Conservation (phyloP, 805 yeast genomes). For the Zygosaccharomyces kombuchaensis region DNA sequence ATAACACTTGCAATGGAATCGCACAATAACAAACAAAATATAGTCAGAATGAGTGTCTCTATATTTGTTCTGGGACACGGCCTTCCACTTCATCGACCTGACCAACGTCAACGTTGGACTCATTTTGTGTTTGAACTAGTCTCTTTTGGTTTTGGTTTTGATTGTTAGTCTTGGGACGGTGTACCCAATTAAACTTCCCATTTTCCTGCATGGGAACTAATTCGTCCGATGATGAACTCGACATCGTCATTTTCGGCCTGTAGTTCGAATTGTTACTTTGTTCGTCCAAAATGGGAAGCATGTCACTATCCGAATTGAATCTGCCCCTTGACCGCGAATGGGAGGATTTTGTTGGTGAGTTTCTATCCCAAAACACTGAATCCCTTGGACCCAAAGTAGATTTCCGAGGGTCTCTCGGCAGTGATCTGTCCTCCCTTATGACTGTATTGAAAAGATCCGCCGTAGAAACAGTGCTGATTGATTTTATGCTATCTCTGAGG, state of each 20-base stretch:
- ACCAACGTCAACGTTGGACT: constrained; percentile 33
- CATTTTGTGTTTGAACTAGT: constrained; percentile 35
- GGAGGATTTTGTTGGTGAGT: constrained; percentile 6
- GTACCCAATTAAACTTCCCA: constrained; percentile 31
- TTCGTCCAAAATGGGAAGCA: constrained; percentile 16
- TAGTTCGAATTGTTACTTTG: constrained; percentile 11
- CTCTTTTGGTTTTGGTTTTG: constrained; percentile 34
- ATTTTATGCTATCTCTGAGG: constrained; percentile 61
- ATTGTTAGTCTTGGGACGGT: constrained; percentile 24
- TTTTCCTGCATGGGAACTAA: constrained; percentile 35
- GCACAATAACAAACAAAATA: neutral
- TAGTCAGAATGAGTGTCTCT: neutral
- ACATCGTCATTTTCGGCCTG: constrained; percentile 10
- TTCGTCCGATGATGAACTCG: constrained; percentile 28
- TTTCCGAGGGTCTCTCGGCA: constrained; percentile 42
- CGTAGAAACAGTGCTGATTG: constrained; percentile 81
- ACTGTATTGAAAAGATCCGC: constrained; percentile 77
- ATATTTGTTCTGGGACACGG: constrained; percentile 30
- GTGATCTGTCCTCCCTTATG: constrained; percentile 56
- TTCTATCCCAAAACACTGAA: constrained; percentile 36
- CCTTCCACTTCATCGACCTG: constrained; percentile 34
- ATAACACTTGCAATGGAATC: neutral
- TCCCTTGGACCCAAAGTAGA: constrained; percentile 40
- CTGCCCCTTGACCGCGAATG: constrained; percentile 2
- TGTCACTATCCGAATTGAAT: constrained; percentile 2